Base-by-base conservation (phyloP, 257 asterid species). In the Ajuga chamaepitys region DNA sequence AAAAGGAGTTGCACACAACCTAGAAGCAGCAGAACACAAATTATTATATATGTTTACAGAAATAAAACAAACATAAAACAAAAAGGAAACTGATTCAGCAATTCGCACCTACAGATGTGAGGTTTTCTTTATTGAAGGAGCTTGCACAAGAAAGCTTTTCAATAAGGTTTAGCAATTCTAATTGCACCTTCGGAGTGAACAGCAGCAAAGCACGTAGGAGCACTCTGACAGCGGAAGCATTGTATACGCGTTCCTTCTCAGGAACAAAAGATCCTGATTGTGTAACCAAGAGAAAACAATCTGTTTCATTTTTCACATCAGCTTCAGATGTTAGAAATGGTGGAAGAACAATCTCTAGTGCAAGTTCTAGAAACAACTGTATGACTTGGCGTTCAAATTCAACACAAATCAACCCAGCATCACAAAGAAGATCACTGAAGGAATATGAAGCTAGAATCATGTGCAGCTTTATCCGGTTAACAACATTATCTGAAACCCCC, bases 1-100 rank as follows among this genome's bases (percentile, higher is more conserved):
- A 94, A 85, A 55, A 94, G 85, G 83, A 94, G 96, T 77, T 94
- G 97, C 82, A 90, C 89, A 61, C 96, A 94, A 65, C 99, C 99
- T 94, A 85, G 63, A 20, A 72, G 63, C 52, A 72, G 53, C 48
- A 42, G 55, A 73, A 66, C 58, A 70, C 41, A 28, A 46, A 72
- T 72, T 32, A 38, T 21, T 48, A 48, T 52, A 41, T 30, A 62
- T 64, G 66, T 51, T 59, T 64, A 55, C 58, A 16, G 10, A 61
- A 66, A 68, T 32, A 14, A 38, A 28, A 28, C n/a, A 30, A 1
- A 30, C 4, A 40, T 1, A 46, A 67, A 74, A 37, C 20, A 62
- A 67, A 57, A 2, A 58, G 38, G 70, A 47, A 59, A 34, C 52
- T 57, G 64, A 48, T 57, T 30, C 42, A 41, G 63, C 53, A 30